Evolutionary conservation across 768 basidiomycete species (phyloP), one percentile per base, ranked within the genome.

Genomic region (Suillus cothurnatus): DNA sequence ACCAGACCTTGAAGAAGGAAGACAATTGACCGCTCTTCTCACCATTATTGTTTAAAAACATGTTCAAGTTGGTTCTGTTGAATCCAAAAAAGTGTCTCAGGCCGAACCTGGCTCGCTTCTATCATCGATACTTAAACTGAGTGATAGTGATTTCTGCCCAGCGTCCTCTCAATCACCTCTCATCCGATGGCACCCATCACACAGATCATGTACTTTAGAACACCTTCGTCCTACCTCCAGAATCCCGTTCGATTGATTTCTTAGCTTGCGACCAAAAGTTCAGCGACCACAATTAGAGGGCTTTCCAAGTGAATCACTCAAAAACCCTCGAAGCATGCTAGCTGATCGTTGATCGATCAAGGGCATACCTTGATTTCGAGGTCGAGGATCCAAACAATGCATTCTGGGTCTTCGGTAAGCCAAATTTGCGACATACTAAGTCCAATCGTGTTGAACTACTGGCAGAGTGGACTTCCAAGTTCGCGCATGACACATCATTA

Each of bases 401-500:
- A 41, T 76, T 76, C 72, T 71, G 68, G 67, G 75, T 76, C 34
- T 38, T 58, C 6, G 65, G 67, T 66, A 17, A 41, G 64, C 62
- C 28, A 49, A 69, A 65, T 31, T 68, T 69, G 70, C 65, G 28
- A 12, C 6, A 52, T 34, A 58, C 58, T 28, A 50, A 39, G 50
- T 28, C 56, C 17, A 62, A 31, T n/a, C 6, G 1, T 19, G 26
- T 36, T 38, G 28, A 53, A 26, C 53, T 28, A 49, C 39, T 11
- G 17, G 12, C 52, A 76, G 76, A 73, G 56, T 76, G 77, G 74
- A 56, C 6, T 45, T 67, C 75, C 6, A 76, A 71, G 61, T 60
- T 63, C 2, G 70, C 66, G 17, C 64, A 55, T 12, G 69, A 70
- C 8, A 38, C 62, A 31, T 39, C 6, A 64, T 47, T 26, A 72